Evolutionary conservation across 345 rosid genomes (phyloP).

Genomic region (Acer negundo): DNA sequence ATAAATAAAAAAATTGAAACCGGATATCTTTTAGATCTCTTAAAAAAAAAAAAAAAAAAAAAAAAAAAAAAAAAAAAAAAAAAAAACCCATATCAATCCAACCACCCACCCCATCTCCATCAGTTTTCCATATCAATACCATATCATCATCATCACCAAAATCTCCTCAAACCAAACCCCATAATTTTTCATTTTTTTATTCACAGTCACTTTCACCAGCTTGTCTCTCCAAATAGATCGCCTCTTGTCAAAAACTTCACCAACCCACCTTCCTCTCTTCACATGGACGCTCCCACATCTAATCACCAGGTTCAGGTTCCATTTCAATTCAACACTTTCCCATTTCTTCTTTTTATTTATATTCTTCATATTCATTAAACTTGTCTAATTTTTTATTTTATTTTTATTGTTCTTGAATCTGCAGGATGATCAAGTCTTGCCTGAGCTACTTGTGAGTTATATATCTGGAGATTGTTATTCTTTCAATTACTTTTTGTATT

Average conservation of each 20-base stretch:
- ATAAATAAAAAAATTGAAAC: no score
- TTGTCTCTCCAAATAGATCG: constrained; percentile 32
- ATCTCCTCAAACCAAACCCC: constrained; percentile 31
- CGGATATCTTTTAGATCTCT: no score
- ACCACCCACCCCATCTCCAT: no score
- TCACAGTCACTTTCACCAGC: no score
- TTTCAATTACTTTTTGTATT: not conserved
- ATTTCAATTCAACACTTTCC: constrained; percentile 7
- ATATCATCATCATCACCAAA: constrained; percentile 24
- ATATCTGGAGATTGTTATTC: not conserved
- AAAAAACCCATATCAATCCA: no score
- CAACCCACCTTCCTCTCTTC: constrained; percentile 46
- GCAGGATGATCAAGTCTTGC: constrained; percentile 65
- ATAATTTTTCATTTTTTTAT: constrained; percentile 30
- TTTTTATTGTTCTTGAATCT: constrained; percentile 14
- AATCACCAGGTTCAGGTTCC: constrained; percentile 73
- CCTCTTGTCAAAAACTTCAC: constrained; percentile 47
- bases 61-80: no score
- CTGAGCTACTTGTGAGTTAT: constrained; percentile 67
- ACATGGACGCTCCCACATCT: constrained; percentile 64
- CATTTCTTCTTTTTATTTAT: constrained; percentile 13
- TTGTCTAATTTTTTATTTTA: constrained; percentile 9
- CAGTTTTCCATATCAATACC: no score
- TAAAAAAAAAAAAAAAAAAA: no score
- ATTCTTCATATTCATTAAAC: constrained; percentile 19